These are phyloP conservation scores for Dalbergia cochinchinensis DNA, from an alignment of 306 rosid species.

Conservation along the genomic window DNA sequence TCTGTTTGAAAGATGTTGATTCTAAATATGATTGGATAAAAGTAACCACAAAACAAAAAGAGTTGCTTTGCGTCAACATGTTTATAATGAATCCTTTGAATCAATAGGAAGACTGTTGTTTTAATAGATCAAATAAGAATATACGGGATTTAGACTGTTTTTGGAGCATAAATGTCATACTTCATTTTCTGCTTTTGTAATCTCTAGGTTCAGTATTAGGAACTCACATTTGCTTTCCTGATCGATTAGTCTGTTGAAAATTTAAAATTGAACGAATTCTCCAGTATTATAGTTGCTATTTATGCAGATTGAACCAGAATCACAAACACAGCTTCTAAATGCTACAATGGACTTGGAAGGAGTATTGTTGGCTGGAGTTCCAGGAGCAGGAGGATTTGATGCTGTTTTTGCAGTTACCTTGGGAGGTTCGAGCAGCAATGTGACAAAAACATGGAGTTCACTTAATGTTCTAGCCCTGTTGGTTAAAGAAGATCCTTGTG, in stretches of 20 bases:
- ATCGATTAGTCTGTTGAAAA: conserved; percentile 24
- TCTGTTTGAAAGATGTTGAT: conserved; percentile 30
- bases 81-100: conserved; percentile 23
- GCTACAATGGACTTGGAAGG: conserved; percentile 94
- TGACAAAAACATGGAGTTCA: conserved; percentile 66
- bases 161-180: conserved; percentile 12
- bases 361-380: conserved; percentile 94
- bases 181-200: conserved; percentile 24
- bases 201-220: conserved; percentile 28
- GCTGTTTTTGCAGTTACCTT: conserved; percentile 88
- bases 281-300: conserved; percentile 28
- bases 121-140: not conserved
- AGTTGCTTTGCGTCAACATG: conserved; percentile 12
- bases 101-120: not conserved
- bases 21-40: conserved; percentile 28
- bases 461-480: conserved; percentile 82
- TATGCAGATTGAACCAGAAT: conserved; percentile 89
- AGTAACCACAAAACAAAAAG: not conserved
- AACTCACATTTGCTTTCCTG: conserved; percentile 22
- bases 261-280: conserved; percentile 7
- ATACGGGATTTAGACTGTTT: not conserved
- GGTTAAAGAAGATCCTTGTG: conserved; percentile 95
- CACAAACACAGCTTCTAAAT: conserved; percentile 87
- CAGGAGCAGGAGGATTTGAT: conserved; percentile 99
- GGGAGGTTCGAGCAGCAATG: conserved; percentile 70